Evolutionary conservation across 306 rosid genomes (phyloP).

Genomic region (Quercus variabilis): DNA sequence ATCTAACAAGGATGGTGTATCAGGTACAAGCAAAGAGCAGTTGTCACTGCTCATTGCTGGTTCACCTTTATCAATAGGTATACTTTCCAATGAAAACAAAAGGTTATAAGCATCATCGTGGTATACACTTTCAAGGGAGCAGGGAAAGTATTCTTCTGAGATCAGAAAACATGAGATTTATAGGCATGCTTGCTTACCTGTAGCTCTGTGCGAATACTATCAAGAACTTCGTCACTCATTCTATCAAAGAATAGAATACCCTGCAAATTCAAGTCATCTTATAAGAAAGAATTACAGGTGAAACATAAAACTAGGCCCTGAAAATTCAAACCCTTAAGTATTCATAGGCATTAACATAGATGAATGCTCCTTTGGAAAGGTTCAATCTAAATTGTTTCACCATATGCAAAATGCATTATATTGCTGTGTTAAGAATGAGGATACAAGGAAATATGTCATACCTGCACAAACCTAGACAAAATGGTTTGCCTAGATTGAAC

Average conservation of each 20-base stretch:
- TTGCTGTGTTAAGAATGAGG: not conserved
- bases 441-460: not conserved
- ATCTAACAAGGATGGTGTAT: not conserved
- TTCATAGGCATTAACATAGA: not conserved
- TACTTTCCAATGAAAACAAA: not conserved
- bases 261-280: slow-evolving; percentile 37
- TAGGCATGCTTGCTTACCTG: slow-evolving; percentile 43
- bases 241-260: slow-evolving; percentile 87
- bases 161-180: slow-evolving; percentile 11
- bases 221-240: slow-evolving; percentile 82
- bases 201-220: slow-evolving; percentile 50
- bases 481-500: not conserved
- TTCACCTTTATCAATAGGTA: not conserved
- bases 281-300: not conserved
- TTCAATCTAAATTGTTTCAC: not conserved
- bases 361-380: not conserved
- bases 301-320: not conserved
- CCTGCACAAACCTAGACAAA: not conserved
- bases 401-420: not conserved
- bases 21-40: not conserved
- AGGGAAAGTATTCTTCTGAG: not conserved
- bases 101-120: not conserved
- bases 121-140: slow-evolving; percentile 4
- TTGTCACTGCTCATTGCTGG: not conserved
- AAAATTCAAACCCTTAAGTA: not conserved